These are phyloP conservation scores for Ustilago curta DNA, from an alignment of 1,284 basidiomycete species.

Conservation along the genomic window DNA sequence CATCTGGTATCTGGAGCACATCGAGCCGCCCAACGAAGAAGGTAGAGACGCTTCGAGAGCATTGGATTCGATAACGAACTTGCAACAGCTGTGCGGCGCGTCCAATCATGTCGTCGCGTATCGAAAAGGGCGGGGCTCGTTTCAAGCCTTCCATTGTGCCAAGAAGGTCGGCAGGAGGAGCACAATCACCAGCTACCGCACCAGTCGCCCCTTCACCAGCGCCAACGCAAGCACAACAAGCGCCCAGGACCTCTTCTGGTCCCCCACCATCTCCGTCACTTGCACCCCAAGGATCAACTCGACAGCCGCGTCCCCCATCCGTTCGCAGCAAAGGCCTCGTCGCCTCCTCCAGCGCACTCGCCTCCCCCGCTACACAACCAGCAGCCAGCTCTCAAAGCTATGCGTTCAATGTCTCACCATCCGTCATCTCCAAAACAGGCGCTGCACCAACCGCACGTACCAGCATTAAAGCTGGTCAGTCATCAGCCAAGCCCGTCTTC, in stretches of 20 bases:
- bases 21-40: too few relatives aligned
- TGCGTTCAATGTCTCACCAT: conserved; percentile 38
- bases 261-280: conserved; percentile 34
- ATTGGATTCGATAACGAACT: neutral
- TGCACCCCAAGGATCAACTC: conserved; percentile 4
- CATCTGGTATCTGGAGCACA: too few relatives aligned
- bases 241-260: conserved; percentile 4
- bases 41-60: neutral
- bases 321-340: conserved; percentile 21
- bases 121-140: conserved; percentile 53
- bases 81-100: neutral
- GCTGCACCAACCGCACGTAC: conserved; percentile 13
- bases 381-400: conserved; percentile 36
- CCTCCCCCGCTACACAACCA: conserved; percentile 3
- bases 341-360: neutral
- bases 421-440: conserved; percentile 26
- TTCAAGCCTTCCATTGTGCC: conserved; percentile 56
- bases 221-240: conserved; percentile 4
- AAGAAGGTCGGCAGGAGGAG: conserved; percentile 24
- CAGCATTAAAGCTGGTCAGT: conserved; percentile 13
- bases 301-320: conserved; percentile 26
- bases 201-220: conserved; percentile 8
- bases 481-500: conserved; percentile 32
- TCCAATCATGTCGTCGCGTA: conserved; percentile 47
- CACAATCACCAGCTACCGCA: neutral